Conservation (phyloP, 2,329 filamentous ascomycete genomes). For the Colletotrichum siamense region DNA sequence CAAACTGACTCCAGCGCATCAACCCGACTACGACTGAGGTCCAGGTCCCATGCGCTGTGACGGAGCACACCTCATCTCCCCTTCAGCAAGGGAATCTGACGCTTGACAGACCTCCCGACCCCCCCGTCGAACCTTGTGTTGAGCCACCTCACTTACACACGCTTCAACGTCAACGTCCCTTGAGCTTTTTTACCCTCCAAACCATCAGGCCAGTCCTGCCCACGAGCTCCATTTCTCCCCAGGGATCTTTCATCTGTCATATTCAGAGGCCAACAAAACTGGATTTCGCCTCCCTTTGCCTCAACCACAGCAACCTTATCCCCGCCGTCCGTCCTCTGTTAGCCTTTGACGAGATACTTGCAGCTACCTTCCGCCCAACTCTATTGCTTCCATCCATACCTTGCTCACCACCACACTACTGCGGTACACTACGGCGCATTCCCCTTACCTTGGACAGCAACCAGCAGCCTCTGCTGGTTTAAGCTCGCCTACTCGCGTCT, state of each 20-base stretch:
- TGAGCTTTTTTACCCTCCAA: neutral
- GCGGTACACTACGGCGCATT: neutral
- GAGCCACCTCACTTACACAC: neutral
- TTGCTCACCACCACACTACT: neutral
- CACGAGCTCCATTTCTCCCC: neutral
- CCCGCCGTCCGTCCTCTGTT: neutral
- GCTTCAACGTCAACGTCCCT: neutral
- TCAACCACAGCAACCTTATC: conserved; percentile 11
- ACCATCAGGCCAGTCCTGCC: neutral
- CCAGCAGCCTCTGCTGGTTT: neutral
- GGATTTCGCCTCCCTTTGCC: neutral
- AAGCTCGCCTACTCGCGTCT: neutral
- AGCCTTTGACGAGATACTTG: neutral
- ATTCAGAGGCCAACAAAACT: neutral
- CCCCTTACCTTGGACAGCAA: neutral
- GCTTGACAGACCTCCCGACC: neutral
- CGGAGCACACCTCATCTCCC: neutral
- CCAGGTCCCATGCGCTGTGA: neutral
- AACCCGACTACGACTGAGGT: neutral
- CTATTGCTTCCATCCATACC: neutral
- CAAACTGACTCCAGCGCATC: neutral
- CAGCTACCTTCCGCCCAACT: neutral
- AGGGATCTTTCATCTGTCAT: neutral
- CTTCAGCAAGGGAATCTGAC: neutral
- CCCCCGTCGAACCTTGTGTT: neutral